phyloP scores from a whole-genome alignment of 495 filamentous ascomycete species.

The Penicillium simplicissimum region DNA sequence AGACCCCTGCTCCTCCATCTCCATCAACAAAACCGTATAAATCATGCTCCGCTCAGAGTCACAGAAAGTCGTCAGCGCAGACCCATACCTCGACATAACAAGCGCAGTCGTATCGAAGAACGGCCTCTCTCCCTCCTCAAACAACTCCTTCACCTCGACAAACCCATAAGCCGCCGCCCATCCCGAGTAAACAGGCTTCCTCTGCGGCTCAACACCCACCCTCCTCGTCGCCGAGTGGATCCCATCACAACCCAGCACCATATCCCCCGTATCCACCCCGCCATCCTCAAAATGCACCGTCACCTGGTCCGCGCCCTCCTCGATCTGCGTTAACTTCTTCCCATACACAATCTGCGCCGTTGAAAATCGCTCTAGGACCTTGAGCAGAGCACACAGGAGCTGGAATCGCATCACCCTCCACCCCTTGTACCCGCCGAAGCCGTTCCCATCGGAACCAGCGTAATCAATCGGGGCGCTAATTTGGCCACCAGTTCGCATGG shows the following conservation, averaged over 20 bases:
- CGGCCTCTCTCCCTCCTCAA: constrained; percentile 5
- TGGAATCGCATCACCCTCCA: constrained; percentile 27
- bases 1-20: constrained; percentile 19
- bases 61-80: constrained; percentile 11
- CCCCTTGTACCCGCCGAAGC: constrained; percentile 36
- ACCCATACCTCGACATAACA: constrained; percentile 11
- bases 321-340: background rate
- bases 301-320: background rate
- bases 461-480: background rate
- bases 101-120: constrained; percentile 4
- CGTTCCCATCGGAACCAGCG: constrained; percentile 33
- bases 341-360: background rate
- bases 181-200: constrained; percentile 6
- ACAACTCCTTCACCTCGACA: constrained; percentile 1
- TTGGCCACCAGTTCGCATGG: background rate
- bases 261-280: constrained; percentile 37
- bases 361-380: background rate
- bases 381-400: constrained; percentile 27
- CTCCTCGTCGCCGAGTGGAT: constrained; percentile 52
- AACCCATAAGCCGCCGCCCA: constrained; percentile 8
- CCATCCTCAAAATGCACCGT: constrained; percentile 44
- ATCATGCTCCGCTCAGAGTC: constrained; percentile 26
- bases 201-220: constrained; percentile 28
- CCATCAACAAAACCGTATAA: constrained; percentile 42
- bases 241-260: constrained; percentile 56